phyloP scores from a whole-genome alignment of 495 filamentous ascomycete genomes.

The Penicillium arizonense region DNA sequence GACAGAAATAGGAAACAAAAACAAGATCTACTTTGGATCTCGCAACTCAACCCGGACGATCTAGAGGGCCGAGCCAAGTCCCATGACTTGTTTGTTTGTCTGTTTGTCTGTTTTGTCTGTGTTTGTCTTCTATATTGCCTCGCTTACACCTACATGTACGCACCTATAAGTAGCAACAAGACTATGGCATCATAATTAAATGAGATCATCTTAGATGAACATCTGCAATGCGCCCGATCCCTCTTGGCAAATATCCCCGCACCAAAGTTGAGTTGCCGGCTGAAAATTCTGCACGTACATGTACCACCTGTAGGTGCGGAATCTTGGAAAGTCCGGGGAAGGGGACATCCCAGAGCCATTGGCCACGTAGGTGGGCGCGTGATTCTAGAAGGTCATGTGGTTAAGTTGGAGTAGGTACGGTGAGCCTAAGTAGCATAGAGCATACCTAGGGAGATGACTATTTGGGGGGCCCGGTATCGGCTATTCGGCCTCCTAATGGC shows the following conservation, averaged over 20 bases:
- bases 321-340: conserved; percentile 5
- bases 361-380: neutral
- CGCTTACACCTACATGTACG: no score
- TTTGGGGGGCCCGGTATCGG: conserved; percentile 20
- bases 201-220: neutral
- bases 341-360: neutral
- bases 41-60: no score
- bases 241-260: neutral
- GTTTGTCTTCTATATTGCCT: no score
- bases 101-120: no score
- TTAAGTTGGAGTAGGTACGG: neutral
- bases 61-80: no score
- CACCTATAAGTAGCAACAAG: neutral
- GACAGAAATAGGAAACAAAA: no score
- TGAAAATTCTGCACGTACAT: neutral
- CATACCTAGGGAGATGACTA: neutral
- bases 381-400: conserved; percentile 4
- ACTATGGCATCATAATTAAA: neutral
- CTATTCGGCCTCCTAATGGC: conserved; percentile 10
- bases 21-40: no score
- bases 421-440: neutral
- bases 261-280: neutral
- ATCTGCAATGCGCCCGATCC: neutral
- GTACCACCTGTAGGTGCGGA: neutral
- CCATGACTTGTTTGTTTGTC: no score